Percentiles rank a stretch among this genome's conserved stretches.
Evolutionary conservation across 768 basidiomycete species (phyloP).

Genomic region (Lentinula lateritia): DNA sequence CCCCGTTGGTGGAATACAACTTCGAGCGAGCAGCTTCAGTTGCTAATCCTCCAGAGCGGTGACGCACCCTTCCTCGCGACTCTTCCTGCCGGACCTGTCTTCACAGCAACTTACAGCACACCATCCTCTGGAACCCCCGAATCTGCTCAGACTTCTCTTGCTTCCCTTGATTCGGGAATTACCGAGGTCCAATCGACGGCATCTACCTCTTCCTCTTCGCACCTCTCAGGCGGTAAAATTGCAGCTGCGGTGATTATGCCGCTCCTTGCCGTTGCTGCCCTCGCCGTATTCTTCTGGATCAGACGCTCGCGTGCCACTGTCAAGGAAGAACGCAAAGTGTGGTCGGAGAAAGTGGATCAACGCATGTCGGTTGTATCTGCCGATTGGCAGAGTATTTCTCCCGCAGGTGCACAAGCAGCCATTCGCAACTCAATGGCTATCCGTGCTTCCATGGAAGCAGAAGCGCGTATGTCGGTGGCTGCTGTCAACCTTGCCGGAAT

Average conservation of each 20-base stretch:
- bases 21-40: constrained; percentile 41
- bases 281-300: constrained; percentile 44
- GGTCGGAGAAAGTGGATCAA: constrained; percentile 65
- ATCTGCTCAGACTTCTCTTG: constrained; percentile 30
- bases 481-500: constrained; percentile 31
- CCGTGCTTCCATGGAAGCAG: constrained; percentile 34
- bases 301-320: constrained; percentile 44
- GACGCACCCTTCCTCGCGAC: constrained; percentile 44
- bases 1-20: constrained; percentile 73
- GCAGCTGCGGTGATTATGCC: constrained; percentile 63
- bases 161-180: constrained; percentile 21
- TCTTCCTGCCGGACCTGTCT: constrained; percentile 63
- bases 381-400: constrained; percentile 72
- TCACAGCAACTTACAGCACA: constrained; percentile 55
- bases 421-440: constrained; percentile 65
- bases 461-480: constrained; percentile 20
- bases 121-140: constrained; percentile 34
- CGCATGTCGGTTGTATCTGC: constrained; percentile 79
- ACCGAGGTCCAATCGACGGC: constrained; percentile 33
- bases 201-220: constrained; percentile 25
- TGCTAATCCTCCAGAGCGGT: constrained; percentile 51
- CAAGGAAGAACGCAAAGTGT: constrained; percentile 49
- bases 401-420: constrained; percentile 66
- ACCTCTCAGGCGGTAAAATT: constrained; percentile 45
- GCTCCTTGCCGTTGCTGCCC: constrained; percentile 48